Base-by-base conservation (phyloP, 1,284 basidiomycete genomes). In the Sanghuangporus sanghuang region DNA sequence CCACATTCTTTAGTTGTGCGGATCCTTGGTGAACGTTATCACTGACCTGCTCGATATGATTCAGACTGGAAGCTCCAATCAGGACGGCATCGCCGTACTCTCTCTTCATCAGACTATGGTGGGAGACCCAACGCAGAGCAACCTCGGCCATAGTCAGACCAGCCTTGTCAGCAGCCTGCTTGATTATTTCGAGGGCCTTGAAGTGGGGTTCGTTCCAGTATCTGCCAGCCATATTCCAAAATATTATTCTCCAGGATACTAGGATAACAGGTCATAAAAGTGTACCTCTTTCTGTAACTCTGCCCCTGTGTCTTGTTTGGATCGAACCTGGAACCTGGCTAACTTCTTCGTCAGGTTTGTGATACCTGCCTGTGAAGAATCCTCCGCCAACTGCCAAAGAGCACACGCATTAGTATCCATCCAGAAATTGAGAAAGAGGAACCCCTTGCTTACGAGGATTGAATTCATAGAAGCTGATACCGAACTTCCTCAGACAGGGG, bases 401-500 rank as follows among this genome's bases (percentile, higher is more conserved):
- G 36, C 14, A 39, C 38, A 18, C 16, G 7, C 27, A 18, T 6
- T 18, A 6, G n/a, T n/a, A n/a, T 38, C 11, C n/a, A n/a, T 3
- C 18, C 4, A 16, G 23, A 11, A 11, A 23, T 6, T 3, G 18
- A 2, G 21, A 54, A n/a, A 35, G 50, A 54, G 21, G 12, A 7
- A 23, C 8, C 39, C 35, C 12, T 38, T 2, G 38, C 63, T 35
- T 52, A 60, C 63, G 71, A 12, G 85, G 81, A 67, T 84, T 85
- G 69, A 79, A 85, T 62, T 80, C 83, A 67, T 83, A 84, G 74
- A 87, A 86, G 52, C 78, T 78, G 67, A 86, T 83, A 3, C 84
- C 83, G 67, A 79, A 85, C 68, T 86, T 84, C 42, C 86, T 76
- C 49, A 88, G 76, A 70, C 84, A 86, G 6, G 84, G 84, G 70